Evolutionary conservation across 164 flowering plant genomes (phyloP), one percentile per base, ranked within the genome.

Genomic region (Stephania cephalantha): DNA sequence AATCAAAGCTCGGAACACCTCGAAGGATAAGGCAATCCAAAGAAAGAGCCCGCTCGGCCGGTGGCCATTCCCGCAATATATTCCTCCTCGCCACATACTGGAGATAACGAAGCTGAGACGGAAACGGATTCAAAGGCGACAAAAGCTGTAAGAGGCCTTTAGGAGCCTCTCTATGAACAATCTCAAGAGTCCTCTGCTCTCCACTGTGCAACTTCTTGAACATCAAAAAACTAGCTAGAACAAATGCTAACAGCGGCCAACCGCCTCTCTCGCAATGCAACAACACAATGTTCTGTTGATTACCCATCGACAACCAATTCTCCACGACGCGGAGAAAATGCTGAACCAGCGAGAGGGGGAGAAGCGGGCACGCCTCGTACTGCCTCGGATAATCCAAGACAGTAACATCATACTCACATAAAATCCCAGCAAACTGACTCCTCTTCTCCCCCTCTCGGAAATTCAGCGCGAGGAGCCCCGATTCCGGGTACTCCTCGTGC

Each of bases 231-330:
- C 95, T 90, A 63, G 98, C 89, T 74, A 96, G 84, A 74, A 94
- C 82, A 78, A 94, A 94, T 2, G 98, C 98, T 71, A 96, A 81
- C 46, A 96, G 88, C 4, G 97, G 97, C 99, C 99, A 96, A 66
- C 94, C 97, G 22, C 99, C 99, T 83, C 98, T 87, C 86, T 96
- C 99, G 78, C 97, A 94, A 68, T 96, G 99, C 10, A 96, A 85
- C 77, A 94, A 85, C 73, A 96, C 79, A 71, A 96, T 76, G 79
- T 94, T 90, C 68, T 92, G 95, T 46, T 88, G 87, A 77, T 85
- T 88, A 69, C 88, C 88, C 76, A 76, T 79, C 7, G 86, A 86
- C 68, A 96, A 90, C 99, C 99, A 96, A 81, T 84, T 87, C 82
- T 94, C 98, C 74, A 94, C 88, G 63, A 87, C 89, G 71, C 90